phyloP scores from a whole-genome alignment of 768 basidiomycete genomes.

The Leccinum subtestaceum region DNA sequence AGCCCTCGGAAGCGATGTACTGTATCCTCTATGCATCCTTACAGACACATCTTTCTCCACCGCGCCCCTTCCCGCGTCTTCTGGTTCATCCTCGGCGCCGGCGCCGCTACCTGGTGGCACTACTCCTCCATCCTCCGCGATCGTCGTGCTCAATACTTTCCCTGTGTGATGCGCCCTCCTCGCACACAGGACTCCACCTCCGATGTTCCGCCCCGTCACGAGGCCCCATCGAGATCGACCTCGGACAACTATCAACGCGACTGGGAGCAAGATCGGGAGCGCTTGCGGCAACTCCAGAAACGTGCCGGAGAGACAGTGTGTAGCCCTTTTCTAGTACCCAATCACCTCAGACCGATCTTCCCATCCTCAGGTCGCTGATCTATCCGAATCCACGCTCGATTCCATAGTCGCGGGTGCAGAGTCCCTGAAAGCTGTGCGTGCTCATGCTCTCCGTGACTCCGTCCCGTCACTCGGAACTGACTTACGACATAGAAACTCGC shows the following conservation, averaged over 20 bases:
- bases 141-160: slow-evolving; percentile 33
- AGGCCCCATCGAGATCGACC: slow-evolving; percentile 3
- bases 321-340: not conserved
- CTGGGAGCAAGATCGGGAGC: slow-evolving; percentile 50
- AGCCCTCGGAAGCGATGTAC: slow-evolving; percentile 1
- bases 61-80: slow-evolving; percentile 55
- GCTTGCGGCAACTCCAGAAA: slow-evolving; percentile 41
- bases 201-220: slow-evolving; percentile 7
- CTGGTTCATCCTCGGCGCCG: slow-evolving; percentile 68
- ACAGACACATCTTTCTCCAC: slow-evolving; percentile 23
- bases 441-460: not conserved
- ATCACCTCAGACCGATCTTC: not conserved
- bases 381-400: slow-evolving; percentile 69
- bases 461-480: not conserved
- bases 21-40: slow-evolving; percentile 20
- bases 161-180: slow-evolving; percentile 26
- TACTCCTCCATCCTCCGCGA: slow-evolving; percentile 43
- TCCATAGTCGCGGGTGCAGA: slow-evolving; percentile 55
- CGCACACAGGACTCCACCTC: slow-evolving; percentile 12
- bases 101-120: slow-evolving; percentile 36
- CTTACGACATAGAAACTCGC: slow-evolving; percentile 31
- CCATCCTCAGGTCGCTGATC: slow-evolving; percentile 46
- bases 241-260: slow-evolving; percentile 25
- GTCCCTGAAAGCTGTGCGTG: slow-evolving; percentile 56
- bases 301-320: slow-evolving; percentile 52